Evolutionary conservation across 2,329 filamentous ascomycete genomes (phyloP).

Genomic region (Colletotrichum cuscutae): DNA sequence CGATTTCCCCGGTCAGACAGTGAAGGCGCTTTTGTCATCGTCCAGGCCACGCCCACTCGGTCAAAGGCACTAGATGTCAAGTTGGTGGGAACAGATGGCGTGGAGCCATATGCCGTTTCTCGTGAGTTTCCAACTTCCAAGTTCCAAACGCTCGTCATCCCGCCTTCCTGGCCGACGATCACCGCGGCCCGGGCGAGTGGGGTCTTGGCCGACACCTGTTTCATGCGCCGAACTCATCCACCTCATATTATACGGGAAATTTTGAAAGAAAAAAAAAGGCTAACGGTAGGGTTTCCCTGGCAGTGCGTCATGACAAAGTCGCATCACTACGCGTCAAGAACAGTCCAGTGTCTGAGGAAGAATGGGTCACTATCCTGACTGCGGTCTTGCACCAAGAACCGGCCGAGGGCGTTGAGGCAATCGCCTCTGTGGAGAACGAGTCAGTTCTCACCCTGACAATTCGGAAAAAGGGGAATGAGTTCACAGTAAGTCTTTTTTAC

Average conservation of each 20-base stretch:
- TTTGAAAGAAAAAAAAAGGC: neutral
- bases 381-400: constrained; percentile 64
- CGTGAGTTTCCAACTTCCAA: constrained; percentile 55
- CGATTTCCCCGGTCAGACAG: constrained; percentile 67
- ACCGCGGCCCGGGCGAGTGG: constrained; percentile 30
- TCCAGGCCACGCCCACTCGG: constrained; percentile 65
- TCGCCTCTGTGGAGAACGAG: constrained; percentile 66
- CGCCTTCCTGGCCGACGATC: constrained; percentile 29
- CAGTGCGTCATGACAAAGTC: constrained; percentile 58
- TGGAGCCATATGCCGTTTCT: constrained; percentile 66
- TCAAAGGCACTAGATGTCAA: constrained; percentile 69
- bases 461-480: constrained; percentile 73
- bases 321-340: constrained; percentile 63
- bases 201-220: constrained; percentile 28
- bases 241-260: neutral
- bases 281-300: constrained; percentile 27
- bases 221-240: constrained; percentile 37
- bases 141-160: constrained; percentile 31
- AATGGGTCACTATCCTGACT: constrained; percentile 73
- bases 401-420: constrained; percentile 65
- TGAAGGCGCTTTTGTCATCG: constrained; percentile 65
- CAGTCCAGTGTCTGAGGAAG: constrained; percentile 65
- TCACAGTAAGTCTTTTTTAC: constrained; percentile 64
- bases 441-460: constrained; percentile 69
- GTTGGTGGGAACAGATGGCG: constrained; percentile 75